Percentiles rank a stretch among this genome's conserved stretches.
These are phyloP conservation scores for Paraconiothyrium brasiliense DNA, from an alignment of 2,329 filamentous ascomycete species.

Conservation along the genomic window DNA sequence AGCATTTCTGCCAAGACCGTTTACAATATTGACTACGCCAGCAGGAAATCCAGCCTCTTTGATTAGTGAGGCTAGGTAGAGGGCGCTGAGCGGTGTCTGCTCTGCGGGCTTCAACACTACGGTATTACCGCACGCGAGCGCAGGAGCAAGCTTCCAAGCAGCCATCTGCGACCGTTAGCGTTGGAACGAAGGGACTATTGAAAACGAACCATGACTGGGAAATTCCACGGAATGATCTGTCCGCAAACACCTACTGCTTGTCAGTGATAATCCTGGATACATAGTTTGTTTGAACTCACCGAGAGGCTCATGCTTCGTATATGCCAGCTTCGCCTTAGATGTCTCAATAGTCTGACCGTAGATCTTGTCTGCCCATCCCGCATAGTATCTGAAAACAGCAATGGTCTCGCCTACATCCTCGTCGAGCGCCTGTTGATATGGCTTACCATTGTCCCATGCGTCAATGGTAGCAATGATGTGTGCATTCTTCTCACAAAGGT, in stretches of 20 bases:
- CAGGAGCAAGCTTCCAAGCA: conserved; percentile 61
- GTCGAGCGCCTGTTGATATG: conserved; percentile 67
- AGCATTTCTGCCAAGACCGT: conserved; percentile 67
- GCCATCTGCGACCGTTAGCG: conserved; percentile 1
- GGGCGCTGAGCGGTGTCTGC: conserved; percentile 62
- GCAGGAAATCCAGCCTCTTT: conserved; percentile 67
- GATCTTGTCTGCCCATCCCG: conserved; percentile 78
- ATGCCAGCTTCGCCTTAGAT: conserved; percentile 72
- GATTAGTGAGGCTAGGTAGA: conserved; percentile 66
- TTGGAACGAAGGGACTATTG: conserved; percentile 34
- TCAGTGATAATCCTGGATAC: neutral
- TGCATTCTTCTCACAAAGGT: conserved; percentile 27
- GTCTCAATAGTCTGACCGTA: conserved; percentile 76
- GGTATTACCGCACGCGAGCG: conserved; percentile 63
- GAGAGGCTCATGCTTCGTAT: conserved; percentile 75
- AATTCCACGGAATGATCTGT: conserved; percentile 52
- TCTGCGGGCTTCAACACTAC: conserved; percentile 63
- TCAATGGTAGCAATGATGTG: conserved; percentile 28
- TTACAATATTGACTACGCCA: conserved; percentile 67
- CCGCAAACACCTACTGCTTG: conserved; percentile 18
- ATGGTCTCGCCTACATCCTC: conserved; percentile 69
- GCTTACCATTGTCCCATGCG: conserved; percentile 79
- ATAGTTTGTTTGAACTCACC: conserved; percentile 40
- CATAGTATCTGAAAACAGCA: conserved; percentile 65
- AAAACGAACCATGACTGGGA: conserved; percentile 52